These are phyloP conservation scores for Viridothelium virens DNA, from an alignment of 495 filamentous ascomycete genomes.

Conservation along the genomic window DNA sequence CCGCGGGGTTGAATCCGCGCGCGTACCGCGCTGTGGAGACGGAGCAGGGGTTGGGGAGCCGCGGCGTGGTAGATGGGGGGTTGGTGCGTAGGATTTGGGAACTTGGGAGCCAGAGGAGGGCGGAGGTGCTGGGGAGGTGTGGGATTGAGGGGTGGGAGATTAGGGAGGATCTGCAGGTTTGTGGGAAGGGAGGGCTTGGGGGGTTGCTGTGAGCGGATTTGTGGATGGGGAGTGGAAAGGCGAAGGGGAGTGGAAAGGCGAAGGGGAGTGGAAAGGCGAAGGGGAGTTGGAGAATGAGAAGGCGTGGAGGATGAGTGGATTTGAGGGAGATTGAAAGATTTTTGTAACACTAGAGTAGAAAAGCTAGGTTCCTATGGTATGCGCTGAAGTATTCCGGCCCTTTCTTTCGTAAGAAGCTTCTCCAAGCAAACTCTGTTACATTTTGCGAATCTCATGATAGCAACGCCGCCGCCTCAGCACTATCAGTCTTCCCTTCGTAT, in stretches of 20 bases:
- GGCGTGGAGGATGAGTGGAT: background rate
- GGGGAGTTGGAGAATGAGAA: background rate
- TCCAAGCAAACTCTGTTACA: too few relatives aligned
- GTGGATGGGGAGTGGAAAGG: background rate
- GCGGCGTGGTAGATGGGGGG: constrained; percentile 56
- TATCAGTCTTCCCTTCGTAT: too few relatives aligned
- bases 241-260: background rate
- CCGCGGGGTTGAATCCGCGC: constrained; percentile 73
- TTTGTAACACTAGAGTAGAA: background rate
- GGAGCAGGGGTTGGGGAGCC: constrained; percentile 37
- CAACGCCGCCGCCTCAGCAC: too few relatives aligned
- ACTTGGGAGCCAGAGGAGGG: constrained; percentile 56
- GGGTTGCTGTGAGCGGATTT: constrained; percentile 29
- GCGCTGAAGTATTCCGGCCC: too few relatives aligned
- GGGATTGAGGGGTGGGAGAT: constrained; percentile 46
- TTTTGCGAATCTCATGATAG: too few relatives aligned
- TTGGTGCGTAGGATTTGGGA: constrained; percentile 60
- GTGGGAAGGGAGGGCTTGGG: constrained; percentile 52
- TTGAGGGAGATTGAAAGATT: background rate
- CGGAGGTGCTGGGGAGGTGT: constrained; percentile 55
- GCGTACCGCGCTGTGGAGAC: constrained; percentile 53
- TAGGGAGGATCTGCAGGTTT: constrained; percentile 51
- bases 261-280: background rate
- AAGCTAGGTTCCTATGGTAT: background rate
- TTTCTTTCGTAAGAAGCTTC: background rate